These are phyloP conservation scores for sunflower (Helianthus annuus) DNA, from an alignment of 129 eudicot species.

Conservation along the genomic window DNA sequence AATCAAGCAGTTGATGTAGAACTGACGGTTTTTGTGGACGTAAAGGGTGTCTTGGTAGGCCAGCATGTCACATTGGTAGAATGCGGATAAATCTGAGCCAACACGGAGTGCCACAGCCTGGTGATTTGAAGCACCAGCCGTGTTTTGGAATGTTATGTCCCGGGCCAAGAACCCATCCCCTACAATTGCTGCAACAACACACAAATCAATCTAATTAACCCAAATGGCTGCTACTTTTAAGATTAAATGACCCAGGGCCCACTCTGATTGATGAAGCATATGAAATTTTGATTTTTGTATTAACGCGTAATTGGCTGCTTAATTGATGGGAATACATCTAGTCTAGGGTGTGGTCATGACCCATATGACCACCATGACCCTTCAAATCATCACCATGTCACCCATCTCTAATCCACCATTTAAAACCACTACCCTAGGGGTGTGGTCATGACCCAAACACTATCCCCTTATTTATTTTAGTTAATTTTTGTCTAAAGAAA, in stretches of 20 bases:
- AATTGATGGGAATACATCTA: conserved; percentile 2
- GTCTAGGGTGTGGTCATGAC: too few species aligned
- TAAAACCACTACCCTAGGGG: too few species aligned
- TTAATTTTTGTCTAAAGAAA: too few species aligned
- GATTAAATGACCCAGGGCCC: not conserved
- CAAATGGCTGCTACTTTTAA: too few species aligned
- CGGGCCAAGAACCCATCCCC: conserved; percentile 80
- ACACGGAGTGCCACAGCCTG: conserved; percentile 96
- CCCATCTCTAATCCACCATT: too few species aligned
- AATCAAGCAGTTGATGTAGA: conserved; percentile 59
- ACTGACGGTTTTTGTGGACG: conserved; percentile 83
- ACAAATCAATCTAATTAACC: too few species aligned
- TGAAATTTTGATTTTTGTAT: not conserved
- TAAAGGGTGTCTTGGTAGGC: conserved; percentile 95
- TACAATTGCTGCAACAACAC: conserved; percentile 51
- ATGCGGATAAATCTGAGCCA: conserved; percentile 77
- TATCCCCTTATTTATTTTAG: too few species aligned
- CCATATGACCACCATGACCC: too few species aligned
- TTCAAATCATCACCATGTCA: too few species aligned
- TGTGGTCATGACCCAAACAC: too few species aligned
- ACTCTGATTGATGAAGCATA: not conserved
- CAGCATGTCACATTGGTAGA: conserved; percentile 66
- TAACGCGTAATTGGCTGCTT: conserved; percentile 13
- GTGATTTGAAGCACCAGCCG: conserved; percentile 90
- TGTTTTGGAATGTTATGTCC: conserved; percentile 76